phyloP scores from a whole-genome alignment of 2,329 filamentous ascomycete genomes.

The Fusarium scirpi region DNA sequence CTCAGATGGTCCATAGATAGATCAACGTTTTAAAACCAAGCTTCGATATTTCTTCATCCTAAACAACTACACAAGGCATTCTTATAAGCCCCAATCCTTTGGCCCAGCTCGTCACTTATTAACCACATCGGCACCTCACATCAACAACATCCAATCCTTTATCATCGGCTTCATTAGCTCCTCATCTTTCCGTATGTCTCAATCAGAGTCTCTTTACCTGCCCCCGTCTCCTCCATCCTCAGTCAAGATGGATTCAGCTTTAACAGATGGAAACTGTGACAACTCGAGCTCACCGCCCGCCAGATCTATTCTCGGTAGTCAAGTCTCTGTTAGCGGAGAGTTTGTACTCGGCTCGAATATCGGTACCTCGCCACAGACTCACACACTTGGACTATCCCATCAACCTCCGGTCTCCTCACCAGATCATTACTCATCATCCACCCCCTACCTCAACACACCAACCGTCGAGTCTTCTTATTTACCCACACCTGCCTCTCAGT shows the following conservation, averaged over 20 bases:
- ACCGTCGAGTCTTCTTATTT: slow-evolving; percentile 44
- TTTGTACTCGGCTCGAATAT: slow-evolving; percentile 41
- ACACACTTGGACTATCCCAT: slow-evolving; percentile 36
- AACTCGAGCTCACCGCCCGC: slow-evolving; percentile 46
- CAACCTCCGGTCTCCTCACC: slow-evolving; percentile 41
- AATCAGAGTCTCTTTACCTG: slow-evolving; percentile 46
- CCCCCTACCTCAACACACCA: slow-evolving; percentile 41
- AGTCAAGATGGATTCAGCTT: slow-evolving; percentile 48
- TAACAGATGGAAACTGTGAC: slow-evolving; percentile 46
- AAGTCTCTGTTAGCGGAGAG: slow-evolving; percentile 36
- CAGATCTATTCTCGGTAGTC: slow-evolving; percentile 44
- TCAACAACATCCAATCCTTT: slow-evolving; percentile 37
- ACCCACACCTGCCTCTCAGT: slow-evolving; percentile 42
- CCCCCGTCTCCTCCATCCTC: slow-evolving; percentile 48
- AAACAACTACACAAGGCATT: slow-evolving; percentile 38
- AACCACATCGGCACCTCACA: slow-evolving; percentile 33
- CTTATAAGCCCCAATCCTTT: slow-evolving; percentile 40
- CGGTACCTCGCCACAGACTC: slow-evolving; percentile 42
- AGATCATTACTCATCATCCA: slow-evolving; percentile 43
- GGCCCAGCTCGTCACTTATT: slow-evolving; percentile 34
- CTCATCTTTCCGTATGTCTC: slow-evolving; percentile 48
- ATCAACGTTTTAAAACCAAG: slow-evolving; percentile 42
- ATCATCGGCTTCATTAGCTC: slow-evolving; percentile 35
- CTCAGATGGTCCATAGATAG: slow-evolving; percentile 50
- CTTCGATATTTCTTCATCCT: slow-evolving; percentile 41